A percentile compares a stretch with the other conserved stretches of the same genome.
Conservation (phyloP, 768 basidiomycete genomes). For the Leccinum variicolor region DNA sequence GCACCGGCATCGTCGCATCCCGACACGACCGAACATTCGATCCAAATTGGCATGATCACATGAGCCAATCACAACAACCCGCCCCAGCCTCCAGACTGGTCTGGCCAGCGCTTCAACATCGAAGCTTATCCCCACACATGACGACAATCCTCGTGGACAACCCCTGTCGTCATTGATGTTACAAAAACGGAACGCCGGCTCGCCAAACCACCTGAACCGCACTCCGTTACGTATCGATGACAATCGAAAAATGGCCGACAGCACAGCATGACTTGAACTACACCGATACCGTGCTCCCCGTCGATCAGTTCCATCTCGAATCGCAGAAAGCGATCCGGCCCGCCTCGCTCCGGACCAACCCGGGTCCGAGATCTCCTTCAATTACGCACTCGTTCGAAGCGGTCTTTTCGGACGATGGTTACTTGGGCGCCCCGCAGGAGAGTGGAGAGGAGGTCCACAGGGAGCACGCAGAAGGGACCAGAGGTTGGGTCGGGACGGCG, state of each 20-base stretch:
- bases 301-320: background rate
- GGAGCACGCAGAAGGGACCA: background rate
- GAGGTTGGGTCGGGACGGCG: constrained; percentile 22
- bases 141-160: no score
- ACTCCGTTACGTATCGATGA: background rate
- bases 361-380: constrained; percentile 21
- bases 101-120: background rate
- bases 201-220: background rate
- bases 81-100: background rate
- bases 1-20: background rate
- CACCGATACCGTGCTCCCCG: background rate
- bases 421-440: background rate
- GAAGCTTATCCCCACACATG: background rate
- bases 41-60: background rate
- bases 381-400: constrained; percentile 21
- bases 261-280: background rate
- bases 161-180: background rate
- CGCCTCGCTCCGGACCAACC: constrained; percentile 19
- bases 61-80: background rate
- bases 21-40: background rate
- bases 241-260: background rate
- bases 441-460: background rate
- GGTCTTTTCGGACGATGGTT: constrained; percentile 18
- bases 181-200: background rate
- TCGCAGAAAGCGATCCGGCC: constrained; percentile 20